Evolutionary conservation across 2,329 filamentous ascomycete genomes (phyloP).

Genomic region (Celoporthe dispersa): DNA sequence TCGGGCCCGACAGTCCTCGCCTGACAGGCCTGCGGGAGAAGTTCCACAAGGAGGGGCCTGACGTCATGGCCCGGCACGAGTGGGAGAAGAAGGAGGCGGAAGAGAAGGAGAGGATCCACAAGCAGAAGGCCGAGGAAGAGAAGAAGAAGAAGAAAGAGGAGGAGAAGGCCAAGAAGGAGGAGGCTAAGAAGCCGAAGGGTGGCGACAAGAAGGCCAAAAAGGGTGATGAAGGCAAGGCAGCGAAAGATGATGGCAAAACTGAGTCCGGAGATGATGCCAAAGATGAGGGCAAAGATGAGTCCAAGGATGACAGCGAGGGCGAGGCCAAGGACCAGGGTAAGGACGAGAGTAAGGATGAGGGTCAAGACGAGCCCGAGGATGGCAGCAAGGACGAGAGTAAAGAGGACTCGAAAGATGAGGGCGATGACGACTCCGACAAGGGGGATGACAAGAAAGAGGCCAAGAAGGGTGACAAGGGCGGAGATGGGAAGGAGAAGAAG

Average conservation of each 20-base stretch:
- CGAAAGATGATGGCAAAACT: constrained; percentile 23
- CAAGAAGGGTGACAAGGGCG: constrained; percentile 29
- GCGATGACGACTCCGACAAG: background rate
- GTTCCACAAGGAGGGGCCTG: constrained; percentile 42
- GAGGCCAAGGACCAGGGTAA: constrained; percentile 26
- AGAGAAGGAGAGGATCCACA: constrained; percentile 44
- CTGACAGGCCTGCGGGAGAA: constrained; percentile 44
- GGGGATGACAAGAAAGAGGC: constrained; percentile 32
- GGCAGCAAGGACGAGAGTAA: constrained; percentile 22
- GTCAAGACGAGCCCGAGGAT: constrained; percentile 24
- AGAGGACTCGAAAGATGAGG: background rate
- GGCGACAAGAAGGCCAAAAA: constrained; percentile 34
- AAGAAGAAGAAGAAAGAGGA: constrained; percentile 42
- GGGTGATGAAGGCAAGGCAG: constrained; percentile 22
- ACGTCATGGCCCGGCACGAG: constrained; percentile 44
- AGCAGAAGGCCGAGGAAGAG: constrained; percentile 46
- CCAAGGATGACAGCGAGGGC: constrained; percentile 23
- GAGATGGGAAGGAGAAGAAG: constrained; percentile 24
- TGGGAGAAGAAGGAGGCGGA: constrained; percentile 52
- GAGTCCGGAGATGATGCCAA: constrained; percentile 24
- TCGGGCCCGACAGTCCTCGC: constrained; percentile 50
- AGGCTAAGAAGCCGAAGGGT: constrained; percentile 25
- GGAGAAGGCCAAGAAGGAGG: constrained; percentile 37
- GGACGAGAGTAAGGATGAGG: constrained; percentile 25
- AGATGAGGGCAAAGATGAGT: constrained; percentile 27